Evolutionary conservation across 2,329 filamentous ascomycete species (phyloP).

Genomic region (Pochonia chlamydosporia): DNA sequence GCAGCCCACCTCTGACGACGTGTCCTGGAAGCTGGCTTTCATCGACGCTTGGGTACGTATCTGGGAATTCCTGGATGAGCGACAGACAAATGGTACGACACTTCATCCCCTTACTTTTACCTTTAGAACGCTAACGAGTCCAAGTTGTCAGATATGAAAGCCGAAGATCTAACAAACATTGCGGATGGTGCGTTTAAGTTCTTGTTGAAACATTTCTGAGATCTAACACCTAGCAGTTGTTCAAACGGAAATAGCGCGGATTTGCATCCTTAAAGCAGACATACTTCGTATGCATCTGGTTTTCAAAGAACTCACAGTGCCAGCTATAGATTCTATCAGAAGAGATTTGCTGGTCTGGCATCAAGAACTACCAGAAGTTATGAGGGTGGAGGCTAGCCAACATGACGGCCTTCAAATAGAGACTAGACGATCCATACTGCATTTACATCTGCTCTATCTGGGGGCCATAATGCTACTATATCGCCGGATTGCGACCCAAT

Average conservation of each 20-base stretch:
- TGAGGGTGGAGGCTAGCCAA: neutral
- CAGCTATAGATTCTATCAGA: neutral
- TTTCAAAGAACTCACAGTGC: conserved; percentile 1
- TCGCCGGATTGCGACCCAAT: conserved; percentile 4
- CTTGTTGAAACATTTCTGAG: neutral
- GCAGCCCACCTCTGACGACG: neutral
- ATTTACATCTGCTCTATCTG: conserved; percentile 6
- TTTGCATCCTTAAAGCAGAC: conserved; percentile 7
- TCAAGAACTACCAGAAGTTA: neutral
- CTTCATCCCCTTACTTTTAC: too few relatives aligned
- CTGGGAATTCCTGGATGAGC: conserved; percentile 1
- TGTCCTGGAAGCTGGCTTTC: conserved; percentile 6
- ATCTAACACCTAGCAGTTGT: conserved; percentile 3
- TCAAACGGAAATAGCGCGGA: conserved; percentile 8
- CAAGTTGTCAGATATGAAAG: conserved; percentile 4
- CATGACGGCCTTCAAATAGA: conserved; percentile 1
- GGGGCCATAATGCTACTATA: conserved; percentile 6
- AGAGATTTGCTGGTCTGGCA: conserved; percentile 6
- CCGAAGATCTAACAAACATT: conserved; percentile 1
- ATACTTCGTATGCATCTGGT: conserved; percentile 8
- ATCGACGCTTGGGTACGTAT: conserved; percentile 6
- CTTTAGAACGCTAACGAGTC: neutral
- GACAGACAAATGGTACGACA: neutral
- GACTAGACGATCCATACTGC: conserved; percentile 3
- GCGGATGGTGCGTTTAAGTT: neutral